Evolutionary conservation across 805 yeast species (phyloP).

Genomic region (Millerago galiae): DNA sequence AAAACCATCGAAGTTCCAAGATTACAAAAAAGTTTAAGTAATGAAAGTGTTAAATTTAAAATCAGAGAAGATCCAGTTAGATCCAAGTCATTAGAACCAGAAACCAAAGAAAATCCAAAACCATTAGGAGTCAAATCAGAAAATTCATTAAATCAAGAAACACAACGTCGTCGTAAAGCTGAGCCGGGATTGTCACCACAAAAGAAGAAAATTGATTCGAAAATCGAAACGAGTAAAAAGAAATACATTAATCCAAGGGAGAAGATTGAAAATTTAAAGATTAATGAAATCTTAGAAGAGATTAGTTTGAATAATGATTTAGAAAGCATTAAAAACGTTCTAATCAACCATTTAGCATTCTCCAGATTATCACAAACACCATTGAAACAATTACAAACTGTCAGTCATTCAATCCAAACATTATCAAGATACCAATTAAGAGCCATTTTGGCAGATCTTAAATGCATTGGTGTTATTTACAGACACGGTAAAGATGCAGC

Average conservation of each 20-base stretch:
- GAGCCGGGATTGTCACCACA: slow-evolving; percentile 26
- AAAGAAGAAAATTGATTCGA: slow-evolving; percentile 21
- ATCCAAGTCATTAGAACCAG: slow-evolving; percentile 1
- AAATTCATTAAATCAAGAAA: slow-evolving; percentile 15
- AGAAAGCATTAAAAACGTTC: slow-evolving; percentile 52
- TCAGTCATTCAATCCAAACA: slow-evolving; percentile 47
- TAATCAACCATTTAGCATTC: slow-evolving; percentile 83
- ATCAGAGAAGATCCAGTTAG: neutral
- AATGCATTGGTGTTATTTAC: slow-evolving; percentile 79
- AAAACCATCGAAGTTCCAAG: neutral
- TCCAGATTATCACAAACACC: slow-evolving; percentile 87
- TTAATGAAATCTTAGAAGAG: slow-evolving; percentile 24
- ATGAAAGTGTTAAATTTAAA: neutral
- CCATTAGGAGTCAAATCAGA: slow-evolving; percentile 14
- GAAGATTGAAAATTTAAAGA: slow-evolving; percentile 24
- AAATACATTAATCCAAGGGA: slow-evolving; percentile 15
- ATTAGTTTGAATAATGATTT: slow-evolving; percentile 31
- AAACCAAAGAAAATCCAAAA: neutral
- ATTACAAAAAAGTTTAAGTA: neutral
- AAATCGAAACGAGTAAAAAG: slow-evolving; percentile 1
- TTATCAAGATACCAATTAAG: slow-evolving; percentile 40
- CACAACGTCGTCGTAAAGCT: slow-evolving; percentile 25
- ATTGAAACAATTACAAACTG: slow-evolving; percentile 57
- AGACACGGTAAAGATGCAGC: slow-evolving; percentile 95
- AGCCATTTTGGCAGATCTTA: slow-evolving; percentile 35